These are phyloP conservation scores for Ogataea naganishii DNA, from an alignment of 805 yeast genomes.

Conservation along the genomic window DNA sequence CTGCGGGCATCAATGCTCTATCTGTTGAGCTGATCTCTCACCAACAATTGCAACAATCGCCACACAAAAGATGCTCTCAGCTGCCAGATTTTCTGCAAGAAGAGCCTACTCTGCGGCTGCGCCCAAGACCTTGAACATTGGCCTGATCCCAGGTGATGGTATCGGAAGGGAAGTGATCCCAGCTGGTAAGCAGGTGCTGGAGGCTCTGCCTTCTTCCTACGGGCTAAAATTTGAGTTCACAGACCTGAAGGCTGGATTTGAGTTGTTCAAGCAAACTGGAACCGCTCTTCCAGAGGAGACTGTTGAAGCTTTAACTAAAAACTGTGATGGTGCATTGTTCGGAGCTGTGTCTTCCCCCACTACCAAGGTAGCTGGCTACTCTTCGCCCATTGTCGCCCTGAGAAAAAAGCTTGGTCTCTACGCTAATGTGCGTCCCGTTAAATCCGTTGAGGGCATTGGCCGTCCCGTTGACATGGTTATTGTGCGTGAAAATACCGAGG, in stretches of 20 bases:
- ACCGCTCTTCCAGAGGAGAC: slow-evolving; percentile 93
- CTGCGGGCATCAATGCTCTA: too few relatives aligned
- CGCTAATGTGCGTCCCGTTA: slow-evolving; percentile 97
- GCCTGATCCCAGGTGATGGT: slow-evolving; percentile 95
- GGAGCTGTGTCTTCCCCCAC: slow-evolving; percentile 98
- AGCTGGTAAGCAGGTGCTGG: slow-evolving; percentile 84
- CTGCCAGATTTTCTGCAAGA: slow-evolving; percentile 16
- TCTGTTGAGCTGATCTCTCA: too few relatives aligned
- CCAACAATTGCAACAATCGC: too few relatives aligned
- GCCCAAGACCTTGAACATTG: slow-evolving; percentile 44
- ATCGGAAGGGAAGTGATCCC: slow-evolving; percentile 97
- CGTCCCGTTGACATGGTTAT: slow-evolving; percentile 95
- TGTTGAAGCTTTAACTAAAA: slow-evolving; percentile 60
- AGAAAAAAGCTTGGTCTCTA: slow-evolving; percentile 91
- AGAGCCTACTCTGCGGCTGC: slow-evolving; percentile 26
- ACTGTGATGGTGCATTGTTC: slow-evolving; percentile 95
- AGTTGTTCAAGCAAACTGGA: slow-evolving; percentile 89
- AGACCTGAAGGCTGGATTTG: slow-evolving; percentile 89
- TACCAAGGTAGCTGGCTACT: slow-evolving; percentile 89
- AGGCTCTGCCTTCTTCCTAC: slow-evolving; percentile 67
- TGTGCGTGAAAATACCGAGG: slow-evolving; percentile 98
- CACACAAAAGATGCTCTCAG: slow-evolving; percentile 11
- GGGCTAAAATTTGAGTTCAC: slow-evolving; percentile 81
- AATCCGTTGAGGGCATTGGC: slow-evolving; percentile 78
- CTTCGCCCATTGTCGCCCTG: slow-evolving; percentile 97